phyloP scores from a whole-genome alignment of 495 filamentous ascomycete genomes.

The Rhizodiscina lignyota region DNA sequence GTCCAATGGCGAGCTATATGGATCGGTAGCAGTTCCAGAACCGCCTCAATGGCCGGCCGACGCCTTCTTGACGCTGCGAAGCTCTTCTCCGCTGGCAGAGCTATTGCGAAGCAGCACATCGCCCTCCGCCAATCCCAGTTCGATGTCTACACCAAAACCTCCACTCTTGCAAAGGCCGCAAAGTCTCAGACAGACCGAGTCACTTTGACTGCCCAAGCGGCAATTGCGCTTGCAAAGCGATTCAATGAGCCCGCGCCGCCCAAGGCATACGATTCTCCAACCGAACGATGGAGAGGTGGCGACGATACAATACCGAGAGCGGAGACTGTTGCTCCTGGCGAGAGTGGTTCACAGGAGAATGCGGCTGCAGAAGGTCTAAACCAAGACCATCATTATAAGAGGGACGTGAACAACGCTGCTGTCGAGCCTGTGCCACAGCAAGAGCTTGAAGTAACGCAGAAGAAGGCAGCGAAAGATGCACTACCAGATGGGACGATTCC shows the following conservation, averaged over 20 bases:
- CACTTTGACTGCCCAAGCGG: conserved; percentile 46
- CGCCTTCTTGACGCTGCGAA: conserved; percentile 65
- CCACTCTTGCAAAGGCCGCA: conserved; percentile 52
- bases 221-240: conserved; percentile 37
- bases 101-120: conserved; percentile 65
- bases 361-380: conserved; percentile 16
- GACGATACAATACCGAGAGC: conserved; percentile 9
- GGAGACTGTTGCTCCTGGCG: conserved; percentile 12
- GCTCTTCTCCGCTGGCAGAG: conserved; percentile 58
- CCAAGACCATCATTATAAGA: conserved; percentile 29
- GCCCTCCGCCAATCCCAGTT: conserved; percentile 61
- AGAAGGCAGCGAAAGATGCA: conserved; percentile 21
- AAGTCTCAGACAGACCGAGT: conserved; percentile 46
- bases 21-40: background rate
- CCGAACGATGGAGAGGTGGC: conserved; percentile 3
- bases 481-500: conserved; percentile 30
- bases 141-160: conserved; percentile 60
- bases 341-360: too few species aligned
- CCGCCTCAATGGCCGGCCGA: conserved; percentile 42
- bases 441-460: conserved; percentile 25
- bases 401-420: conserved; percentile 17
- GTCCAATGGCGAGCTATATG: too few species aligned
- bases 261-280: conserved; percentile 9
- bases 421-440: conserved; percentile 13
- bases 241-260: conserved; percentile 31